Percentiles rank a stretch among this genome's conserved stretches.
These are phyloP conservation scores for Fusarium tanahbumbuense DNA, from an alignment of 2,329 filamentous ascomycete genomes.

Conservation along the genomic window DNA sequence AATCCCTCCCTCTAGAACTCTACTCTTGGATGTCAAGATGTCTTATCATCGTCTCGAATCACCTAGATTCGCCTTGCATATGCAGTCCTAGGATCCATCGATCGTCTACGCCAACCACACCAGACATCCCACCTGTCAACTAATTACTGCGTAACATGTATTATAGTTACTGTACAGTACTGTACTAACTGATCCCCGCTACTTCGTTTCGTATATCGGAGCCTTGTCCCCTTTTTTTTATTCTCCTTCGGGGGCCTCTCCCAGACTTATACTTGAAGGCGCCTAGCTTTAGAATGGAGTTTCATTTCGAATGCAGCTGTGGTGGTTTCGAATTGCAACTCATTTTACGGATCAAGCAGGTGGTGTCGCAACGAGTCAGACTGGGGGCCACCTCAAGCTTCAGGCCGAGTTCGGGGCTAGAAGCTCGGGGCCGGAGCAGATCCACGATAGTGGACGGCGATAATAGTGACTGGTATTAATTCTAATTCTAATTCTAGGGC, in stretches of 20 bases:
- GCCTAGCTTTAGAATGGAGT: slow-evolving; percentile 36
- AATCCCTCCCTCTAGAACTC: not conserved
- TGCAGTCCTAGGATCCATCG: slow-evolving; percentile 20
- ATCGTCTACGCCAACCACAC: slow-evolving; percentile 28
- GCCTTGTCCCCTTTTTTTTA: slow-evolving; percentile 13
- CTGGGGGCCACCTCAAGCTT: slow-evolving; percentile 41
- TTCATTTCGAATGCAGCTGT: slow-evolving; percentile 28
- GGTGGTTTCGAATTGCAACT: slow-evolving; percentile 27
- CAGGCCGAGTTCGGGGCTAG: slow-evolving; percentile 42
- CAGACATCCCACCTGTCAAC: slow-evolving; percentile 13
- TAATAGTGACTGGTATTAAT: slow-evolving; percentile 23
- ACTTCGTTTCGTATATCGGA: slow-evolving; percentile 17
- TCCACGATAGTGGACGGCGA: slow-evolving; percentile 25
- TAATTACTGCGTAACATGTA: not conserved
- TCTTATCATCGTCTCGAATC: slow-evolving; percentile 38
- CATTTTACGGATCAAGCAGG: slow-evolving; percentile 37
- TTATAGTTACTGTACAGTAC: not conserved
- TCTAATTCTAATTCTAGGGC: slow-evolving; percentile 15
- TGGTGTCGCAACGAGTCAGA: slow-evolving; percentile 40
- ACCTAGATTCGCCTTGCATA: slow-evolving; percentile 36
- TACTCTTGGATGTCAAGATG: not conserved
- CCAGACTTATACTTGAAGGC: slow-evolving; percentile 30
- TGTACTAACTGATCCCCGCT: slow-evolving; percentile 6
- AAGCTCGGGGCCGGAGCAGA: slow-evolving; percentile 39
- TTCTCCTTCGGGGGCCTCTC: not conserved